Percentiles rank a stretch among this genome's conserved stretches.
phyloP scores from a whole-genome alignment of 208 protist species.

The Wallacemonas sp. region DNA sequence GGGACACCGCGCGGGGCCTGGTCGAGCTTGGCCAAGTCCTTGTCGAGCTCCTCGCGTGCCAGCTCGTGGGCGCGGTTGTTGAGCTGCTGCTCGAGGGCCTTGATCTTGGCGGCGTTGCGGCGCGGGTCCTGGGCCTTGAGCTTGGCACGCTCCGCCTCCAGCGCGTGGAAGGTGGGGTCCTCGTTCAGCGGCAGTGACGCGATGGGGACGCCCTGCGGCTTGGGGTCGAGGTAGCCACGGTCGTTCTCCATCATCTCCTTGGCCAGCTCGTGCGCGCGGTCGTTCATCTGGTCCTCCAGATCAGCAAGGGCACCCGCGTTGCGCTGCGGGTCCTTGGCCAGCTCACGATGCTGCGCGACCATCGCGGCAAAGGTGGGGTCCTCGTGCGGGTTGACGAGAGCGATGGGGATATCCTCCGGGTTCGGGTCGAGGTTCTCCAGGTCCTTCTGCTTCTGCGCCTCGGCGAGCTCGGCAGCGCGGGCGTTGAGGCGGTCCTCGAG shows the following conservation, averaged over 20 bases:
- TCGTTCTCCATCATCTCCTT: slow-evolving; percentile 45
- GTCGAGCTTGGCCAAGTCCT: slow-evolving; percentile 63
- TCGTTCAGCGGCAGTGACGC: slow-evolving; percentile 57
- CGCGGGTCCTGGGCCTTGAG: slow-evolving; percentile 65
- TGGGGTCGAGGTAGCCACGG: slow-evolving; percentile 49
- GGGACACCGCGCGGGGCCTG: slow-evolving; percentile 54
- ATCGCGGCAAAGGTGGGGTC: slow-evolving; percentile 56
- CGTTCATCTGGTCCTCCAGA: slow-evolving; percentile 68
- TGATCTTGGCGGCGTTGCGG: slow-evolving; percentile 53
- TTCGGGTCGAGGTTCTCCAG: slow-evolving; percentile 52
- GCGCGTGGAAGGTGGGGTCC: slow-evolving; percentile 59
- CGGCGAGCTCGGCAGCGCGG: slow-evolving; percentile 62
- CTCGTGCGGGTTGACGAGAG: slow-evolving; percentile 50
- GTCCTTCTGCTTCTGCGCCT: slow-evolving; percentile 58
- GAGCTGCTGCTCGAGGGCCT: slow-evolving; percentile 60
- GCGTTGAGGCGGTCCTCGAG: slow-evolving; percentile 64
- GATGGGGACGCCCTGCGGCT: slow-evolving; percentile 64
- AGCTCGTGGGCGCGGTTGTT: slow-evolving; percentile 70
- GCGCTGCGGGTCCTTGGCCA: slow-evolving; percentile 40
- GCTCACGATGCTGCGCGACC: slow-evolving; percentile 53
- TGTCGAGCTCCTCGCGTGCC: slow-evolving; percentile 33
- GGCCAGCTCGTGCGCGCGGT: slow-evolving; percentile 62
- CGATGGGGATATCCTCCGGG: slow-evolving; percentile 62
- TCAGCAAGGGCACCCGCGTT: slow-evolving; percentile 41
- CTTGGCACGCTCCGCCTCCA: slow-evolving; percentile 67